A percentile compares a stretch with the other conserved stretches of the same genome.
Evolutionary conservation across 331 rosid species (phyloP).

Genomic region (Rhamnella rubrinervis): DNA sequence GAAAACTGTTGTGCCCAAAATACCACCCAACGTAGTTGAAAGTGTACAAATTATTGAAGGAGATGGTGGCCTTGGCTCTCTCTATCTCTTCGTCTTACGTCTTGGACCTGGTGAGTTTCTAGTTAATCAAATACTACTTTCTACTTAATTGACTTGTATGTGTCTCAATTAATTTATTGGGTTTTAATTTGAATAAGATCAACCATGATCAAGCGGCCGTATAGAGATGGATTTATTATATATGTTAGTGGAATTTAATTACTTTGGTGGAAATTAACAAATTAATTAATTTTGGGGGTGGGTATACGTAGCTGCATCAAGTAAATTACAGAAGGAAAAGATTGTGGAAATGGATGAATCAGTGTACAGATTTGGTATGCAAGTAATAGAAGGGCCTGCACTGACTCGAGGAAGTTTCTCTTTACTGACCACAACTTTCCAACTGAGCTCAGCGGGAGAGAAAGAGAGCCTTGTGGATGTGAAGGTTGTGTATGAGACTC

Average conservation of each 20-base stretch:
- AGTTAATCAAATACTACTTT: not conserved
- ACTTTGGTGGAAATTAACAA: too few relatives aligned
- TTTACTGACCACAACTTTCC: slow-evolving; percentile 1
- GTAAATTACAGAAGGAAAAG: not conserved
- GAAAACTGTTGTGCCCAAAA: slow-evolving; percentile 1
- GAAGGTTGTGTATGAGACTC: slow-evolving; percentile 3
- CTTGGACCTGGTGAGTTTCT: not conserved
- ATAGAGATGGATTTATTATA: too few relatives aligned
- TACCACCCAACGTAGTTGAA: not conserved
- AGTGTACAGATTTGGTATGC: not conserved
- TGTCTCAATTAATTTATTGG: too few relatives aligned
- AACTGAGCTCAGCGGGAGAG: slow-evolving; percentile 8
- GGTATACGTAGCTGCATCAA: not conserved
- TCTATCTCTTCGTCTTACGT: slow-evolving; percentile 3
- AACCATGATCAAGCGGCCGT: too few relatives aligned
- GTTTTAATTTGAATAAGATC: too few relatives aligned
- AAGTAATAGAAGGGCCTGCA: slow-evolving; percentile 3
- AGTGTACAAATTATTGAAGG: slow-evolving; percentile 12
- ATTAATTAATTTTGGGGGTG: too few relatives aligned
- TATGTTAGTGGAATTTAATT: too few relatives aligned
- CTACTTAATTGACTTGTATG: not conserved
- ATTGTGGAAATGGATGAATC: slow-evolving; percentile 13
- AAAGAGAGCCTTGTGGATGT: slow-evolving; percentile 12
- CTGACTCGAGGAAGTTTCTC: slow-evolving; percentile 4
- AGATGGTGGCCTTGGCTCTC: slow-evolving; percentile 21